Conservation (phyloP, 1,139 yeast genomes). For the Debaryomyces sp. region DNA sequence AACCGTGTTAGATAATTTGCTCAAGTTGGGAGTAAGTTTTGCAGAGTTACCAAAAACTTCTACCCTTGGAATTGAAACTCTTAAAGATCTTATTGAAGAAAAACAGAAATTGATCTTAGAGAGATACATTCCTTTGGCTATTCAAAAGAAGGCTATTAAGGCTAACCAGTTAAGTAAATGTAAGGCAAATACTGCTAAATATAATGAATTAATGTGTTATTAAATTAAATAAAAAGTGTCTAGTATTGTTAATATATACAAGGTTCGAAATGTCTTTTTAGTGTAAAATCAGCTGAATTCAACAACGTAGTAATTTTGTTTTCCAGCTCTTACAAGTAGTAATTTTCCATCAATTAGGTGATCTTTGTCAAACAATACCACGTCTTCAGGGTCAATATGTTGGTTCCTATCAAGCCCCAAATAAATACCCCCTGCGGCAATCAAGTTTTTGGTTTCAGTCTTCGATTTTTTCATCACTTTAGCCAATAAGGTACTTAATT, state of each 20-base stretch:
- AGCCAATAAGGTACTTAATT: constrained; percentile 44
- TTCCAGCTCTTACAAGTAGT: constrained; percentile 74
- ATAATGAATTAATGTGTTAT: constrained; percentile 14
- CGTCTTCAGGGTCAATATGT: constrained; percentile 51
- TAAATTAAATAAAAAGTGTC: constrained; percentile 4
- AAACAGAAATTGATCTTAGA: constrained; percentile 11
- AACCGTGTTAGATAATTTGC: constrained; percentile 13
- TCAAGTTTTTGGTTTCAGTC: constrained; percentile 61
- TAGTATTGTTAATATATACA: constrained; percentile 7
- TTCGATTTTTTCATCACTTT: constrained; percentile 42
- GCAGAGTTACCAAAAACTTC: constrained; percentile 9
- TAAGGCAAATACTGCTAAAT: constrained; percentile 12
- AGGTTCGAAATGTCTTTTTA: constrained; percentile 3
- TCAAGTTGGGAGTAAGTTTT: constrained; percentile 5
- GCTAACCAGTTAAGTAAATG: constrained; percentile 9
- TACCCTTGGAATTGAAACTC: background rate
- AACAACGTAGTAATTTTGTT: constrained; percentile 62
- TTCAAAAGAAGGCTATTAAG: constrained; percentile 6
- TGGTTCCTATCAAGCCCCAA: constrained; percentile 66
- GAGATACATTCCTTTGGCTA: constrained; percentile 12
- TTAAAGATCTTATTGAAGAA: constrained; percentile 12
- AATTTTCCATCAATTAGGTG: constrained; percentile 63
- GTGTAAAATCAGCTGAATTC: constrained; percentile 31
- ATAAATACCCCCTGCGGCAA: constrained; percentile 73
- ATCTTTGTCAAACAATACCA: constrained; percentile 46